Conservation (phyloP, 768 basidiomycete genomes). For the Trametes coccinea region DNA sequence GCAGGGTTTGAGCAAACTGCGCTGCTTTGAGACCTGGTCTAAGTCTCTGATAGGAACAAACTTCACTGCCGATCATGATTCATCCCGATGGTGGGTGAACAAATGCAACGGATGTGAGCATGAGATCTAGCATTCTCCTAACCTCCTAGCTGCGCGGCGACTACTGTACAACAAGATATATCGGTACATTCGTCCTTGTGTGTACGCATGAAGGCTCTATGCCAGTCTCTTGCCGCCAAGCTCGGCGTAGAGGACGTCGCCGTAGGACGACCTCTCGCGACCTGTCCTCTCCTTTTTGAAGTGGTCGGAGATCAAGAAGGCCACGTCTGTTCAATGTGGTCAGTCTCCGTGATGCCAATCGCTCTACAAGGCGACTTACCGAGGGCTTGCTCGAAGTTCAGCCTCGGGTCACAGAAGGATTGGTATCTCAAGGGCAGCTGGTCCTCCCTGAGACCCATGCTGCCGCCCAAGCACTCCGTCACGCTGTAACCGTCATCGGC, state of each 20-base stretch:
- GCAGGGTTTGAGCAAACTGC: too few species aligned
- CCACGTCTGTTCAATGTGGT: conserved; percentile 55
- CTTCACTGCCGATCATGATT: too few species aligned
- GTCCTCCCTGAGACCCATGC: conserved; percentile 91
- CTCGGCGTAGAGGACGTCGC: conserved; percentile 35
- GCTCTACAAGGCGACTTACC: conserved; percentile 47
- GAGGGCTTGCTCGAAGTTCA: conserved; percentile 94
- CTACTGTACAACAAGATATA: background rate
- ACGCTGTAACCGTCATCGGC: conserved; percentile 91
- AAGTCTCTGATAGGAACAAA: too few species aligned
- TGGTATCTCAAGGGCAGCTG: conserved; percentile 90
- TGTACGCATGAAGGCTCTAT: background rate
- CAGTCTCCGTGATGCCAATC: background rate
- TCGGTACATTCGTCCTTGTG: background rate
- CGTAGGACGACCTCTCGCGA: conserved; percentile 14
- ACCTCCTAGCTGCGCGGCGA: background rate
- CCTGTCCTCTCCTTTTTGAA: conserved; percentile 64
- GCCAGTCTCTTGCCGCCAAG: conserved; percentile 28
- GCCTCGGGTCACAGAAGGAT: conserved; percentile 92
- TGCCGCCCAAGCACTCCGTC: conserved; percentile 95
- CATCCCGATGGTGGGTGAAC: too few species aligned
- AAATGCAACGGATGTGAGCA: too few species aligned
- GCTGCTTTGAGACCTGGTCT: too few species aligned
- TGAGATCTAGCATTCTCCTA: background rate
- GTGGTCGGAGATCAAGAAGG: conserved; percentile 82